A percentile compares a stretch with the other conserved stretches of the same genome.
Evolutionary conservation across 2,329 filamentous ascomycete species (phyloP).

Genomic region (Calonectria crousiana): DNA sequence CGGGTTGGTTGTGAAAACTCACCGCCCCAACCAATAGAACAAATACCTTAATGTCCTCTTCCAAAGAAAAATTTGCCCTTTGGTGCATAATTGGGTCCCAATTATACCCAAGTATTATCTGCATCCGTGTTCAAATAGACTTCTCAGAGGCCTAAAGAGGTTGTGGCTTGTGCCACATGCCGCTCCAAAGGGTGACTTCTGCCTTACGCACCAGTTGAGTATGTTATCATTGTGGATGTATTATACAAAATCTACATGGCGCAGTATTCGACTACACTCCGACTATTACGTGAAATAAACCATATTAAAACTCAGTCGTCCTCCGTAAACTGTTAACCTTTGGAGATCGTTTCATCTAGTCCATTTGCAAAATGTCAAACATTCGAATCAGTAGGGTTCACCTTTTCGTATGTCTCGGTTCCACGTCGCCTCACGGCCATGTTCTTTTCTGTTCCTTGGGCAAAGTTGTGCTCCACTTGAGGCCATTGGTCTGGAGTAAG

Average conservation of each 20-base stretch:
- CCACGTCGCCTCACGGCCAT: not conserved
- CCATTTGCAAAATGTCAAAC: not conserved
- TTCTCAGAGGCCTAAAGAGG: too few species aligned
- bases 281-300: not conserved
- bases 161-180: too few species aligned
- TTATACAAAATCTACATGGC: not conserved
- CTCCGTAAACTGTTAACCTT: too few species aligned
- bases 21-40: too few species aligned
- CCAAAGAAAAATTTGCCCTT: too few species aligned
- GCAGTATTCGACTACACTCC: not conserved
- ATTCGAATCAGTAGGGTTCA: not conserved
- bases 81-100: too few species aligned
- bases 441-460: slow-evolving; percentile 33
- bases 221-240: not conserved
- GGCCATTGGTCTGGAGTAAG: slow-evolving; percentile 36
- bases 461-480: slow-evolving; percentile 35
- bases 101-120: not conserved
- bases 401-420: not conserved
- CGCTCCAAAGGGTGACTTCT: too few species aligned
- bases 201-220: too few species aligned
- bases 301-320: not conserved
- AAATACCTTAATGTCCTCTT: too few species aligned
- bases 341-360: not conserved
- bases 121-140: not conserved
- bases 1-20: too few species aligned